Evolutionary conservation across 257 asterid species (phyloP).

Genomic region (Nicotiana otophora): DNA sequence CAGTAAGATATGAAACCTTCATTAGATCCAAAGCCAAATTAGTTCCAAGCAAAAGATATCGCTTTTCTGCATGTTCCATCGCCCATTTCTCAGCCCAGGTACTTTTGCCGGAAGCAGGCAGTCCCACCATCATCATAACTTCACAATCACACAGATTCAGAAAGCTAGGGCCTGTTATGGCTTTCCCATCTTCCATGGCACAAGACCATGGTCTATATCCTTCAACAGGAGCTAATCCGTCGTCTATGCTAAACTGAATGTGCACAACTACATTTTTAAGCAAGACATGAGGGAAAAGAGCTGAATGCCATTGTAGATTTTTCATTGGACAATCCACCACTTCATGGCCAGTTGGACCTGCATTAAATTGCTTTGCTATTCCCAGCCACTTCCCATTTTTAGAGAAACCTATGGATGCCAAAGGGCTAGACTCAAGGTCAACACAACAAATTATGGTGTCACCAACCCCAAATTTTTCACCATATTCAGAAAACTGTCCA

Average conservation of each 20-base stretch:
- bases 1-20: slow-evolving; percentile 35
- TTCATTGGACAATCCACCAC: slow-evolving; percentile 30
- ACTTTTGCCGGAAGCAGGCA: slow-evolving; percentile 64
- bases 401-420: slow-evolving; percentile 50
- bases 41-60: slow-evolving; percentile 54
- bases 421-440: slow-evolving; percentile 41
- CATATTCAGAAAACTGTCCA: slow-evolving; percentile 32
- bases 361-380: slow-evolving; percentile 44
- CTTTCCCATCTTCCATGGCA: slow-evolving; percentile 38
- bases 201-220: slow-evolving; percentile 54
- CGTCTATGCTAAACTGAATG: slow-evolving; percentile 44
- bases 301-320: slow-evolving; percentile 30
- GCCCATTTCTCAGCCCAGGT: slow-evolving; percentile 65
- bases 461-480: slow-evolving; percentile 46
- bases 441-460: slow-evolving; percentile 48
- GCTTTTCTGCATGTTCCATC: slow-evolving; percentile 49
- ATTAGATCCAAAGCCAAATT: slow-evolving; percentile 47
- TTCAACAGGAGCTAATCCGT: slow-evolving; percentile 41
- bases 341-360: slow-evolving; percentile 39
- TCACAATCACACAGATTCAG: slow-evolving; percentile 36
- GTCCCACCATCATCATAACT: slow-evolving; percentile 57
- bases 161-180: slow-evolving; percentile 38
- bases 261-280: slow-evolving; percentile 50
- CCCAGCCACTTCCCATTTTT: slow-evolving; percentile 61
- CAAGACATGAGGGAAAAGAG: slow-evolving; percentile 56